Base-by-base conservation (phyloP, 176 grass and related monocot genomes). In the Aegilops sharonensis region DNA sequence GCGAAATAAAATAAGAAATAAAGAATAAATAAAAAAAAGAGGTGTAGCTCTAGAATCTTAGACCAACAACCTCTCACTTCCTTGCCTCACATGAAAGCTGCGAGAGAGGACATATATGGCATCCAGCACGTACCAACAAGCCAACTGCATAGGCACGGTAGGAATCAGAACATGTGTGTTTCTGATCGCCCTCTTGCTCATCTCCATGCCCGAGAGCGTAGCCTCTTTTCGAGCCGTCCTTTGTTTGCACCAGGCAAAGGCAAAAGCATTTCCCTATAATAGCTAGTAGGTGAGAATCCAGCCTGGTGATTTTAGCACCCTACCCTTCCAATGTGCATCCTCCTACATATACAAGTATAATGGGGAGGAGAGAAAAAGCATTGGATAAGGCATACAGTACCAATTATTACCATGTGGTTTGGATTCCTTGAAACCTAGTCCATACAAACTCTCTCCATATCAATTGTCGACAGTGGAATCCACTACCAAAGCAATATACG, bases 221-320 rank as follows among this genome's bases (percentile, higher is more conserved):
- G 56, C 20, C 15, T 54, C 15, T 7, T 54, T 54, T 18, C 15
- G 15, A 2, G 50, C 50, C 50, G 1, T 54, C 17, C 5, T 18
- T 6, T 54, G 0, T 54, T 2, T 54, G 50, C 50, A 54, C 5
- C 15, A 54, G 5, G 2, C 14, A 25, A 70, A 54, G 5, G 5
- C 14, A 25, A 70, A 75, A 48, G 72, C 72, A 48, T 75, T 47
- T 45, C 71, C 8, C 4, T 17, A 56, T 17, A 56, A 57, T 52
- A 30, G 72, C 40, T 50, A 75, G 43, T 50, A 75, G 43, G 45
- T 20, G 73, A 76, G 73, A 76, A 76, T 75, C 72, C 72, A 48
- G 37, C 2, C 21, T 43, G 9, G 8, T 3, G 34, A 70, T 70
- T 21, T 4, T 40, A 37, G 5, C 40, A 6, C 15, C 40, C 72